These are phyloP conservation scores for Globisporangium cylindrosporum DNA, from an alignment of 352 stramenopile genomes.

Conservation along the genomic window DNA sequence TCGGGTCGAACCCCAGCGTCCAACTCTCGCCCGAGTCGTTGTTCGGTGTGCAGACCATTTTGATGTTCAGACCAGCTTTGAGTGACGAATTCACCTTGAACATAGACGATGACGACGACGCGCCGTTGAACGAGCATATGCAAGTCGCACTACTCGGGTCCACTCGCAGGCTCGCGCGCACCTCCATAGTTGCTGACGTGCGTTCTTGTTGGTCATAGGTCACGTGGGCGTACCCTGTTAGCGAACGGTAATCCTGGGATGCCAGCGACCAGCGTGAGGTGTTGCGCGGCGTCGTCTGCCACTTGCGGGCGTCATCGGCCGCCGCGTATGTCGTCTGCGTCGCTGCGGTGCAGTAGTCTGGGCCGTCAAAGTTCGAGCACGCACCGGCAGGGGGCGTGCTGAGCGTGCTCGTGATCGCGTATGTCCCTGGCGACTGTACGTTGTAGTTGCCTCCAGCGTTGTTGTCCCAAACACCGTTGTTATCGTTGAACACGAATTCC, in stretches of 20 bases:
- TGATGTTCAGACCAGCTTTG: slow-evolving; percentile 31
- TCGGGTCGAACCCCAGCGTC: slow-evolving; percentile 45
- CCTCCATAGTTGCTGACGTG: neutral
- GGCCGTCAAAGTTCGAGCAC: slow-evolving; percentile 35
- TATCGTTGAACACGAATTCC: slow-evolving; percentile 43
- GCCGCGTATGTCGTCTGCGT: slow-evolving; percentile 20
- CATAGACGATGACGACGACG: slow-evolving; percentile 16
- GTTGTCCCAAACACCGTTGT: slow-evolving; percentile 40
- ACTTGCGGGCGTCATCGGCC: slow-evolving; percentile 21
- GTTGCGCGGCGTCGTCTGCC: slow-evolving; percentile 2
- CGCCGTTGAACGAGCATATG: slow-evolving; percentile 40
- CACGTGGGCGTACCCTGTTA: slow-evolving; percentile 2
- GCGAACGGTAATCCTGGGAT: neutral
- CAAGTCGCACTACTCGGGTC: slow-evolving; percentile 17
- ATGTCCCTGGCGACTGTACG: slow-evolving; percentile 28
- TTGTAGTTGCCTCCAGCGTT: slow-evolving; percentile 43
- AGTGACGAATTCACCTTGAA: slow-evolving; percentile 26
- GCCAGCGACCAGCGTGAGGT: neutral
- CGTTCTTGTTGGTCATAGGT: neutral
- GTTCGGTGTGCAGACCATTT: slow-evolving; percentile 23
- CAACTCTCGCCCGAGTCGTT: slow-evolving; percentile 16
- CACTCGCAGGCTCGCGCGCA: slow-evolving; percentile 22
- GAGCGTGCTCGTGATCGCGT: slow-evolving; percentile 25
- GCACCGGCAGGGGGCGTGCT: slow-evolving; percentile 21
- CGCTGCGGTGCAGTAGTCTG: slow-evolving; percentile 25